phyloP scores from a whole-genome alignment of 345 rosid species.

The Lepidium sativum region DNA sequence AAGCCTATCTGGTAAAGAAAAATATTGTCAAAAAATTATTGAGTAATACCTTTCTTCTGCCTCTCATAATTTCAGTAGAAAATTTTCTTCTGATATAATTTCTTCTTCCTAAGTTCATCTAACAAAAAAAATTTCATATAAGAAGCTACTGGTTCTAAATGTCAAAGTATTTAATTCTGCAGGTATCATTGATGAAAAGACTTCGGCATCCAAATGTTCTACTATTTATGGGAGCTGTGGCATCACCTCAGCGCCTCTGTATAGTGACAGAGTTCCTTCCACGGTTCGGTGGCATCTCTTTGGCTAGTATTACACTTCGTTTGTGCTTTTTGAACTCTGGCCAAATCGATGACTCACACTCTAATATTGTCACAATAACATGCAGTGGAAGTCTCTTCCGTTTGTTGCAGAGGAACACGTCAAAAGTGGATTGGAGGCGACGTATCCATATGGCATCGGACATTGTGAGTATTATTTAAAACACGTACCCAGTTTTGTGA shows the following conservation, averaged over 20 bases:
- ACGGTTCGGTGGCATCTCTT: conserved; percentile 46
- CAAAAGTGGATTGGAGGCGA: conserved; percentile 84
- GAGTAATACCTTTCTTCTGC: background rate
- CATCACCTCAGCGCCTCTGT: conserved; percentile 90
- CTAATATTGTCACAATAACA: background rate
- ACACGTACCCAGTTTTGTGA: background rate
- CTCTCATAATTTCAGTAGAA: background rate
- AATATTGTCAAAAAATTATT: background rate
- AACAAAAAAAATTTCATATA: background rate
- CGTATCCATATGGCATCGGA: conserved; percentile 86
- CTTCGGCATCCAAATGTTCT: conserved; percentile 89
- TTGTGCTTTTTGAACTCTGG: background rate
- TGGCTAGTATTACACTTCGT: background rate
- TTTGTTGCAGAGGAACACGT: conserved; percentile 67
- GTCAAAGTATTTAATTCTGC: conserved; percentile 13
- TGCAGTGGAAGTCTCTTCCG: conserved; percentile 96
- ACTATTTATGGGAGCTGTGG: conserved; percentile 96
- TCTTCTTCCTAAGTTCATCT: background rate
- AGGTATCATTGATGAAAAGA: conserved; percentile 90
- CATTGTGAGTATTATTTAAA: conserved; percentile 46
- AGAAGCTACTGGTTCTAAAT: background rate
- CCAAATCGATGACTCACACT: conserved; percentile 5
- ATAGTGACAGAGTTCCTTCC: conserved; percentile 98
- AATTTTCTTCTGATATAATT: background rate
- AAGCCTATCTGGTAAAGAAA: background rate